Percentiles rank a stretch among this genome's conserved stretches.
These are phyloP conservation scores for Pseudogymnoascus sp. DNA, from an alignment of 2,329 filamentous ascomycete species.

Conservation along the genomic window DNA sequence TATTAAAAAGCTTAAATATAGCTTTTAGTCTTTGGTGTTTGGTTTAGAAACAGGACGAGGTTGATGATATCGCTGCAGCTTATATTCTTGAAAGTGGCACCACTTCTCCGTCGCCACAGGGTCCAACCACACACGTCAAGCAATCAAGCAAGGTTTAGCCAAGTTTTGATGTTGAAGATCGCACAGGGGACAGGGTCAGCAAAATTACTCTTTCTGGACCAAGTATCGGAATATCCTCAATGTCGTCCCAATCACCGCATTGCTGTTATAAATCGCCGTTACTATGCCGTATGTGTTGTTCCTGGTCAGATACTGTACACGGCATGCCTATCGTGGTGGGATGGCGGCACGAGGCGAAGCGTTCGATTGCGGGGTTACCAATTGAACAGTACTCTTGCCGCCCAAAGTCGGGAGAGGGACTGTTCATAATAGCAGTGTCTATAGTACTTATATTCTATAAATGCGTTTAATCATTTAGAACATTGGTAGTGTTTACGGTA, in stretches of 20 bases:
- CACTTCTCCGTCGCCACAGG: neutral
- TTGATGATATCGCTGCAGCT: neutral
- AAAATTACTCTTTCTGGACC: neutral
- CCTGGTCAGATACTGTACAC: neutral
- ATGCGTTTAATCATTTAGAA: neutral
- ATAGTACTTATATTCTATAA: neutral
- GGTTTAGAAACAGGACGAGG: neutral
- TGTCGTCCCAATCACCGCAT: neutral
- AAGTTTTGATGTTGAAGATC: neutral
- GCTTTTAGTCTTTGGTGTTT: neutral
- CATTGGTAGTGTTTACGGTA: neutral
- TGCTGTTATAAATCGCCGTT: slow-evolving; percentile 5
- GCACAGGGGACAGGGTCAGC: neutral
- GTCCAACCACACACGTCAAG: neutral
- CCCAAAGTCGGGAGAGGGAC: neutral
- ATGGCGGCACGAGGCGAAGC: neutral
- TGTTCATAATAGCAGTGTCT: neutral
- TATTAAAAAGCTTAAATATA: neutral
- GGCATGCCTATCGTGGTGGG: neutral
- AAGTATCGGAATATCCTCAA: slow-evolving; percentile 1
- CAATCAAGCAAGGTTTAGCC: neutral
- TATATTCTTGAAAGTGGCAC: neutral
- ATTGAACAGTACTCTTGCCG: neutral
- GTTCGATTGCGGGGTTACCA: neutral
- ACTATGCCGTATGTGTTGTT: neutral